These are phyloP conservation scores for Amesomyces nigricolor DNA, from an alignment of 2,329 filamentous ascomycete species.

Conservation along the genomic window DNA sequence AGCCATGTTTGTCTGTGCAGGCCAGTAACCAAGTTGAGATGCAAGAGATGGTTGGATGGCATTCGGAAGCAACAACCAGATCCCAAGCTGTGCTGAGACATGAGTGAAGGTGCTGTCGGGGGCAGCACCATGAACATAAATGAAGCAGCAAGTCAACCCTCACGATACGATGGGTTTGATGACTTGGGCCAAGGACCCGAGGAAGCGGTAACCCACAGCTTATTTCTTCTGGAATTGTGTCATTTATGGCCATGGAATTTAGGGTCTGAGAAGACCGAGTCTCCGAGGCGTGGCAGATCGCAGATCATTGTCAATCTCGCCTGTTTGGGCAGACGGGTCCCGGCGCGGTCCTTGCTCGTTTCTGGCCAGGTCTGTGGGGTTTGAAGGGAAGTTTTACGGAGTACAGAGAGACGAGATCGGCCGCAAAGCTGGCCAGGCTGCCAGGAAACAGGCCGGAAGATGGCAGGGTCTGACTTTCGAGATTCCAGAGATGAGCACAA, in stretches of 20 bases:
- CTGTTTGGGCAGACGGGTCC: not conserved
- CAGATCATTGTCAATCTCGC: slow-evolving; percentile 13
- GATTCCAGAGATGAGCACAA: not conserved
- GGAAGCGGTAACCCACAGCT: not conserved
- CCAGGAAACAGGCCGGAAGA: not conserved
- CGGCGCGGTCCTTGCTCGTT: not conserved
- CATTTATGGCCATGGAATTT: no score
- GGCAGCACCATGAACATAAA: no score
- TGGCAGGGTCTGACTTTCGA: no score
- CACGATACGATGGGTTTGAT: no score
- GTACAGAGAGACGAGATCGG: not conserved
- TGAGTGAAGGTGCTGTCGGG: no score
- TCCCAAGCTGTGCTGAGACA: no score
- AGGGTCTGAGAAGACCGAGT: not conserved
- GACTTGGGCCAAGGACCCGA: no score
- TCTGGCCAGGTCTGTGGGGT: slow-evolving; percentile 1
- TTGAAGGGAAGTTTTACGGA: not conserved
- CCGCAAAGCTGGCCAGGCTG: not conserved
- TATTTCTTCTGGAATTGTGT: not conserved
- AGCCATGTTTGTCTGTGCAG: no score
- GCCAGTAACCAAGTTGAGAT: no score
- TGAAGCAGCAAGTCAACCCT: no score
- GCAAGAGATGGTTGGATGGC: no score
- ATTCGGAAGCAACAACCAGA: no score
- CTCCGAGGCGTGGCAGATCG: slow-evolving; percentile 1